A percentile compares a stretch with the other conserved stretches of the same genome.
Conservation (phyloP, 108 stramenopile species). For the Cafeteria roenbergensis region DNA sequence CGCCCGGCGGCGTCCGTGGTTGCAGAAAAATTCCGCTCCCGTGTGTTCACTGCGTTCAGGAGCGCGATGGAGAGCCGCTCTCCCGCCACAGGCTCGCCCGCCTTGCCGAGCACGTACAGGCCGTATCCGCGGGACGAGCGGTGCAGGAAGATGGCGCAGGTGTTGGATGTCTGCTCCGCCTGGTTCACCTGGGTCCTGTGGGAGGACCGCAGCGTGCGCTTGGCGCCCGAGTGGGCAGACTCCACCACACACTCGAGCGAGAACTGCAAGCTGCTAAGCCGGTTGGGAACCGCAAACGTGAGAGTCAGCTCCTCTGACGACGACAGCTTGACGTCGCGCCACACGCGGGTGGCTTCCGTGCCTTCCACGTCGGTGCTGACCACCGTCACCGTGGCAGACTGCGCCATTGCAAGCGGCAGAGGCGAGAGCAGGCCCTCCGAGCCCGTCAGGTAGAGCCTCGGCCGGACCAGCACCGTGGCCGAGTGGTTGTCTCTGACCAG, state of each 20-base stretch:
- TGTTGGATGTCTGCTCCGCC: not conserved
- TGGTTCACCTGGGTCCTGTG: not conserved
- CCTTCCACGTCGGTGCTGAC: not conserved
- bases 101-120: slow-evolving; percentile 5
- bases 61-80: too few species aligned
- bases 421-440: not conserved
- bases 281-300: not conserved
- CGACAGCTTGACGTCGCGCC: not conserved
- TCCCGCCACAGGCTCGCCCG: not conserved
- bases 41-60: too few species aligned
- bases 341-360: not conserved
- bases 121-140: not conserved
- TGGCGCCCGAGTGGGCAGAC: not conserved
- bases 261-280: not conserved
- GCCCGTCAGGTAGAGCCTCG: not conserved
- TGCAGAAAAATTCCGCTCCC: too few species aligned
- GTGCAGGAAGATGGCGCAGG: not conserved
- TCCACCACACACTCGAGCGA: not conserved
- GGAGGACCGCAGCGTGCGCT: not conserved
- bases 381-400: not conserved
- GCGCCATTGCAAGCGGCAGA: not conserved
- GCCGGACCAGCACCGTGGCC: not conserved
- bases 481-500: not conserved
- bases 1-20: too few species aligned
- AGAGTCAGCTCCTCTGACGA: not conserved